Evolutionary conservation across 2,329 filamentous ascomycete species (phyloP).

Genomic region (Fusarium tuaranense): DNA sequence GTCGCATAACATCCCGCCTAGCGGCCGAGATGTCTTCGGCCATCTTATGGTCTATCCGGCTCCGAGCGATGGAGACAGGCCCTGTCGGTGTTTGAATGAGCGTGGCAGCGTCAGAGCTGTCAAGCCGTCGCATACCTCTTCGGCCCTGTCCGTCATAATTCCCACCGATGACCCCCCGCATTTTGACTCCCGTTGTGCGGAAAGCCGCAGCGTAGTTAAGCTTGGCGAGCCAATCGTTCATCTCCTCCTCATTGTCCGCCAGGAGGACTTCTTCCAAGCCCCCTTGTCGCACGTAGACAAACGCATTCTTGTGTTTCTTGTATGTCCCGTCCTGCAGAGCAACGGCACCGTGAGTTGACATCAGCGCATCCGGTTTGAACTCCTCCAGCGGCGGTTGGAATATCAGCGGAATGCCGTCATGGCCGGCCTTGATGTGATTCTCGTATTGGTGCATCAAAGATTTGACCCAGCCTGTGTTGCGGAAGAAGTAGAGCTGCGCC

Average conservation of each 20-base stretch:
- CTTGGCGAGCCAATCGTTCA: slow-evolving; percentile 97
- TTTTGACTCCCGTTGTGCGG: slow-evolving; percentile 88
- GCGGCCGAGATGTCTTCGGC: slow-evolving; percentile 88
- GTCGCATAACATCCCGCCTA: slow-evolving; percentile 82
- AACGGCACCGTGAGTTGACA: slow-evolving; percentile 94
- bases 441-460: slow-evolving; percentile 90
- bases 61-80: slow-evolving; percentile 78
- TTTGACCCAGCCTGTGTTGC: slow-evolving; percentile 93
- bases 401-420: slow-evolving; percentile 80
- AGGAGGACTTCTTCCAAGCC: slow-evolving; percentile 91
- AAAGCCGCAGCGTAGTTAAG: slow-evolving; percentile 97
- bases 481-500: slow-evolving; percentile 97
- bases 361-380: slow-evolving; percentile 93
- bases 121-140: slow-evolving; percentile 77
- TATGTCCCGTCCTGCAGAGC: slow-evolving; percentile 88
- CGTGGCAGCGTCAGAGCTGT: slow-evolving; percentile 70
- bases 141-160: slow-evolving; percentile 86
- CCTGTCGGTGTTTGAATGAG: slow-evolving; percentile 78
- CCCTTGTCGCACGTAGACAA: slow-evolving; percentile 88
- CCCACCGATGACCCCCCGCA: slow-evolving; percentile 86
- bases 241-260: slow-evolving; percentile 88
- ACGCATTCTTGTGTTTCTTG: slow-evolving; percentile 95
- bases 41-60: slow-evolving; percentile 83
- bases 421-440: slow-evolving; percentile 80
- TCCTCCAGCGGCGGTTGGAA: slow-evolving; percentile 91